Evolutionary conservation across 2,329 filamentous ascomycete species (phyloP).

Genomic region (Aspergillus udagawae): DNA sequence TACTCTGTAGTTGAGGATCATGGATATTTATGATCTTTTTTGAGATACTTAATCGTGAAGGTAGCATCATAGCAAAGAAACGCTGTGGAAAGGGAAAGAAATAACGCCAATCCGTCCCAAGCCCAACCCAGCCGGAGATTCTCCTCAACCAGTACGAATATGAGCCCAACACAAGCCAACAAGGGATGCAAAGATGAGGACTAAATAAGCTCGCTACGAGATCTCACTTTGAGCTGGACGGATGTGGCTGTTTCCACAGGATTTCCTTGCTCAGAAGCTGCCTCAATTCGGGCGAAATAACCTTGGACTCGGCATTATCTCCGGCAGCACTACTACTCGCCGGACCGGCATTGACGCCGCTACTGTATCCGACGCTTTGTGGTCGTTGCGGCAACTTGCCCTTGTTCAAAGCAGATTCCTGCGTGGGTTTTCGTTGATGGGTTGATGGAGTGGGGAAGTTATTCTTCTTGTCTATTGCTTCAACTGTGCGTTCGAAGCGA

Average conservation of each 20-base stretch:
- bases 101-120: neutral
- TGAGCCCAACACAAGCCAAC: neutral
- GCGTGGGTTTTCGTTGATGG: constrained; percentile 45
- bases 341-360: constrained; percentile 12
- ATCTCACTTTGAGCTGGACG: neutral
- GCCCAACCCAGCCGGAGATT: neutral
- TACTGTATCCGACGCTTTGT: constrained; percentile 21
- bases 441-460: constrained; percentile 65
- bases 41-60: neutral
- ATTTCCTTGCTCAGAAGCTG: constrained; percentile 59
- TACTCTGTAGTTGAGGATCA: neutral
- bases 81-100: neutral
- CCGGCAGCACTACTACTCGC: neutral
- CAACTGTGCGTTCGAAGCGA: constrained; percentile 81
- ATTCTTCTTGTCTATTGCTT: constrained; percentile 86
- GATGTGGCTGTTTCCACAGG: constrained; percentile 34
- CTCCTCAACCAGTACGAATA: neutral
- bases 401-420: constrained; percentile 18
- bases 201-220: neutral
- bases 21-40: neutral
- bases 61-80: neutral
- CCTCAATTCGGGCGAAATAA: constrained; percentile 62
- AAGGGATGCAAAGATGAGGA: neutral
- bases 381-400: constrained; percentile 28
- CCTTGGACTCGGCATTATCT: constrained; percentile 37